Evolutionary conservation across 2,329 filamentous ascomycete species (phyloP).

Genomic region (Nemania serpens): DNA sequence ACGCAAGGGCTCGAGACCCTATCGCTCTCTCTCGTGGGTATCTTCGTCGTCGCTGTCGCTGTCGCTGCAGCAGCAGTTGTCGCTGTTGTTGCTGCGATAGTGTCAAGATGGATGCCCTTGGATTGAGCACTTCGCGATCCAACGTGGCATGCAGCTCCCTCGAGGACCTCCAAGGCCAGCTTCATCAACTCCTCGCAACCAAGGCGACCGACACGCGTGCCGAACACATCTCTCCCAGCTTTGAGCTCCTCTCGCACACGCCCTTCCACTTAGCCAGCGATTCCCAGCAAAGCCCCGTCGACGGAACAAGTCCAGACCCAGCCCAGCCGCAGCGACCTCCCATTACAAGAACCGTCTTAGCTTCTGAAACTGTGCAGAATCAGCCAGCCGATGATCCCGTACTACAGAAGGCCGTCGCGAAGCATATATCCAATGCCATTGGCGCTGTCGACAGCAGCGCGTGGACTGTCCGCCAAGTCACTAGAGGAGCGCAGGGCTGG

Average conservation of each 20-base stretch:
- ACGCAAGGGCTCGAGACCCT: neutral
- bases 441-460: constrained; percentile 52
- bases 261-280: constrained; percentile 50
- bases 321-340: constrained; percentile 37
- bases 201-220: constrained; percentile 55
- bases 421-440: constrained; percentile 52
- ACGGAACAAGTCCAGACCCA: constrained; percentile 35
- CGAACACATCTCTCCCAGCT: constrained; percentile 52
- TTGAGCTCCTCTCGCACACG: constrained; percentile 52
- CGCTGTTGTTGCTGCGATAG: neutral
- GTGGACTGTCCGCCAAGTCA: constrained; percentile 54
- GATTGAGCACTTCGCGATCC: constrained; percentile 38
- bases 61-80: neutral
- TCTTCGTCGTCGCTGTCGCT: neutral
- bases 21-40: neutral
- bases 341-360: constrained; percentile 46
- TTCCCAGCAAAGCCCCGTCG: constrained; percentile 43
- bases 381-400: constrained; percentile 55
- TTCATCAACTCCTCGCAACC: constrained; percentile 47
- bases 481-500: constrained; percentile 55
- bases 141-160: constrained; percentile 45
- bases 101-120: constrained; percentile 39
- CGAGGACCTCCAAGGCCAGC: constrained; percentile 53
- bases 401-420: constrained; percentile 55
- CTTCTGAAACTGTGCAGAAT: constrained; percentile 52